phyloP scores from a whole-genome alignment of 805 yeast species.

The Groenewaldozyma salmanticensis region DNA sequence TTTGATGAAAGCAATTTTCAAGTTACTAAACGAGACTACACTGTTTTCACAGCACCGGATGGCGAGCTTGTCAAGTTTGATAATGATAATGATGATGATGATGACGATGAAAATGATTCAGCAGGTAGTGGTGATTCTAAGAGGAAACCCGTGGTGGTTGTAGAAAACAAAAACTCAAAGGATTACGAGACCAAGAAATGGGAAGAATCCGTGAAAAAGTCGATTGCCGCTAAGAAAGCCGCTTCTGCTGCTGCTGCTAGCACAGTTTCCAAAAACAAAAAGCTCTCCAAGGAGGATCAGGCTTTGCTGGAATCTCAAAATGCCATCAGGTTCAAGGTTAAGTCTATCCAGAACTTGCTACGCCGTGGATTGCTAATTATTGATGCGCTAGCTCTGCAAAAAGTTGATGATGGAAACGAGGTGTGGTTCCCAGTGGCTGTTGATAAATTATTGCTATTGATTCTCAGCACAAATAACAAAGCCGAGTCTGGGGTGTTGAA shows the following conservation, averaged over 20 bases:
- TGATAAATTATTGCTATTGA: slow-evolving; percentile 30
- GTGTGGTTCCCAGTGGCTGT: slow-evolving; percentile 69
- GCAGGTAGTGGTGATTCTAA: no score
- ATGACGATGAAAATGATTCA: neutral
- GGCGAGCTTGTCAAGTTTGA: slow-evolving; percentile 49
- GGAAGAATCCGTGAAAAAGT: slow-evolving; percentile 78
- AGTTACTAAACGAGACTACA: slow-evolving; percentile 41
- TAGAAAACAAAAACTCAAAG: slow-evolving; percentile 60
- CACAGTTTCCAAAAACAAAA: slow-evolving; percentile 29
- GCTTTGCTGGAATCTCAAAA: slow-evolving; percentile 58
- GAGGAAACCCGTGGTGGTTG: slow-evolving; percentile 25
- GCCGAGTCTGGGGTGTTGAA: no score
- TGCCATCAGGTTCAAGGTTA: slow-evolving; percentile 41
- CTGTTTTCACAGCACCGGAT: slow-evolving; percentile 60
- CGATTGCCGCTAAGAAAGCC: slow-evolving; percentile 49
- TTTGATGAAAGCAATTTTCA: neutral
- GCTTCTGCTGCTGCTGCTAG: slow-evolving; percentile 4
- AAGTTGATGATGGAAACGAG: slow-evolving; percentile 53
- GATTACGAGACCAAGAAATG: slow-evolving; percentile 81
- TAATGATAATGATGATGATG: slow-evolving; percentile 1
- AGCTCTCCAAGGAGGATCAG: slow-evolving; percentile 71
- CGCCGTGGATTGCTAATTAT: slow-evolving; percentile 46
- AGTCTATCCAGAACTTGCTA: slow-evolving; percentile 29
- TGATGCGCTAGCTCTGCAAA: slow-evolving; percentile 38
- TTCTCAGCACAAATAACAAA: neutral